Evolutionary conservation across 2,329 filamentous ascomycete genomes (phyloP).

Genomic region (Trichophyton equinum): DNA sequence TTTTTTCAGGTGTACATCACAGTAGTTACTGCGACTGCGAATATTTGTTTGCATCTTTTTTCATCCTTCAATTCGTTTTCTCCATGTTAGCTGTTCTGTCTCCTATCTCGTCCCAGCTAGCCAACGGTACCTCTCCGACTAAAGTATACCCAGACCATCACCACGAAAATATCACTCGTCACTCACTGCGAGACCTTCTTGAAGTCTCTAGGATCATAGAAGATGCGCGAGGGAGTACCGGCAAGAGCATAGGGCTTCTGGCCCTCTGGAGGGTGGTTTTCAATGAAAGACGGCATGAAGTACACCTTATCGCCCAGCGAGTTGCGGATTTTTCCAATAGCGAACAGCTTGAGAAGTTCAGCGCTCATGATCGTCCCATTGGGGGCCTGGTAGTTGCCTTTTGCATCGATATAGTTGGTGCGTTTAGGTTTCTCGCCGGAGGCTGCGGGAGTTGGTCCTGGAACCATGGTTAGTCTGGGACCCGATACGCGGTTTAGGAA

Average conservation of each 20-base stretch:
- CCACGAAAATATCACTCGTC: background rate
- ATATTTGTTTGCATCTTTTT: background rate
- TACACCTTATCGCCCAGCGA: conserved; percentile 15
- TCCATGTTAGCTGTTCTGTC: background rate
- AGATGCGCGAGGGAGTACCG: background rate
- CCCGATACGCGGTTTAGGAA: background rate
- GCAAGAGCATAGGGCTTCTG: background rate
- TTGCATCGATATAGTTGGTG: background rate
- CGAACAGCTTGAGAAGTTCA: conserved; percentile 5
- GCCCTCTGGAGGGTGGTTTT: conserved; percentile 16
- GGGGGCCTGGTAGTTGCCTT: conserved; percentile 9
- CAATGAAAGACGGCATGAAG: conserved; percentile 18
- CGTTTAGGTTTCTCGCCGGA: background rate
- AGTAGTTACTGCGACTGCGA: background rate
- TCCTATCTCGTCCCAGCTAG: background rate
- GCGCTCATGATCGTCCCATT: conserved; percentile 8
- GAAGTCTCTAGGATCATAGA: background rate
- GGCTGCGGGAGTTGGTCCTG: background rate
- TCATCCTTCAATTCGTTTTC: background rate
- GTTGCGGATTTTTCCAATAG: conserved; percentile 10
- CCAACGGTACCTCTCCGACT: background rate
- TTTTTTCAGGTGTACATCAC: background rate
- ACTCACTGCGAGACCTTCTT: background rate
- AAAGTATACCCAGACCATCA: background rate
- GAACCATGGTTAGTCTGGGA: background rate